phyloP scores from a whole-genome alignment of 2,329 filamentous ascomycete species.

The Trichophyton benhamiae region DNA sequence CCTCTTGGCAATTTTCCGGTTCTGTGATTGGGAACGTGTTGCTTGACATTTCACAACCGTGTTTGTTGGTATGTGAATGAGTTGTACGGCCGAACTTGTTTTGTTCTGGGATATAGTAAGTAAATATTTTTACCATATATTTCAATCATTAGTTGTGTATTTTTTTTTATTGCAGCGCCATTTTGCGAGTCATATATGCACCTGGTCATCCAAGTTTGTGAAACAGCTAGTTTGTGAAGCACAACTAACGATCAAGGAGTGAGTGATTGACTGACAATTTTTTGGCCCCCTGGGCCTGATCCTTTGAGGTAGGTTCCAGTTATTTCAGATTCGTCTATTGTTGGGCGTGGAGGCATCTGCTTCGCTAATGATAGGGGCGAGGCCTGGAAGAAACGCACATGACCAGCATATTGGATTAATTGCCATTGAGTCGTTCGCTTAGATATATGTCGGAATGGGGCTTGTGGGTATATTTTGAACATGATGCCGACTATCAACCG shows the following conservation, averaged over 20 bases:
- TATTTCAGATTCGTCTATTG: constrained; percentile 65
- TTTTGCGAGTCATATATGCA: no score
- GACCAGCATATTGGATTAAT: neutral
- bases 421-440: neutral
- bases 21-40: constrained; percentile 74
- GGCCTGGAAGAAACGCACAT: constrained; percentile 16
- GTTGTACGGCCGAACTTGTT: constrained; percentile 86
- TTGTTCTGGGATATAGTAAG: constrained; percentile 53
- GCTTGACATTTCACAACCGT: constrained; percentile 90
- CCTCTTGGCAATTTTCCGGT: constrained; percentile 70
- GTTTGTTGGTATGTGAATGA: constrained; percentile 80
- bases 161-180: no score
- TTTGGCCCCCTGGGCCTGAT: constrained; percentile 84
- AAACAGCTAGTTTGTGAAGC: no score
- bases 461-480: neutral
- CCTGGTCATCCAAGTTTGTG: no score
- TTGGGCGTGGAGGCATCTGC: constrained; percentile 62
- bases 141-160: no score
- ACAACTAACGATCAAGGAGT: neutral
- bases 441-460: neutral
- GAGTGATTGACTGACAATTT: constrained; percentile 52
- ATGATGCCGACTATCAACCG: neutral
- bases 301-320: constrained; percentile 81
- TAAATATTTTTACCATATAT: neutral
- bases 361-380: constrained; percentile 32